Evolutionary conservation across 768 basidiomycete species (phyloP).

Genomic region (Pleurotus salmoneostramineus): DNA sequence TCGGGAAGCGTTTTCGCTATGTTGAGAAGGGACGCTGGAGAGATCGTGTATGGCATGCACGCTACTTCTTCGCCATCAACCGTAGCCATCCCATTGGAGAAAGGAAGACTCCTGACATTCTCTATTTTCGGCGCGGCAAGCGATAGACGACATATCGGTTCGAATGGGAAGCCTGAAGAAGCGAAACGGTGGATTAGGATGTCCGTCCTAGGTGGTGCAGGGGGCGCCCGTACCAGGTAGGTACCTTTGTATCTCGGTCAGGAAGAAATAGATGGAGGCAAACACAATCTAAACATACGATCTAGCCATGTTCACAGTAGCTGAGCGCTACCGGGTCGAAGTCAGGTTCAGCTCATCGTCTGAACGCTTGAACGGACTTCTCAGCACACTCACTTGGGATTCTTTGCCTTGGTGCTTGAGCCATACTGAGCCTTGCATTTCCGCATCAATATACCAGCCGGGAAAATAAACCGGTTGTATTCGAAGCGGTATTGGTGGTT

Average conservation of each 20-base stretch:
- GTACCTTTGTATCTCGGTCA: conserved; percentile 27
- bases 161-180: conserved; percentile 37
- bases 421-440: conserved; percentile 33
- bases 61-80: conserved; percentile 47
- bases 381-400: conserved; percentile 22
- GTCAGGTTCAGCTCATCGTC: not conserved
- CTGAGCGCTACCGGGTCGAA: conserved; percentile 19
- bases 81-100: conserved; percentile 39
- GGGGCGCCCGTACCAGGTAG: conserved; percentile 32
- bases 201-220: not conserved
- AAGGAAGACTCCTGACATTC: conserved; percentile 32
- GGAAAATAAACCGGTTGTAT: conserved; percentile 58
- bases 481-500: conserved; percentile 37
- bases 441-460: conserved; percentile 57
- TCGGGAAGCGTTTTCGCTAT: conserved; percentile 26
- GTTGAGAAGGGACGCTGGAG: conserved; percentile 46
- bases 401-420: conserved; percentile 18
- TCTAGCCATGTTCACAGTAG: conserved; percentile 32
- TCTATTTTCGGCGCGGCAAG: conserved; percentile 25
- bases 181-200: not conserved
- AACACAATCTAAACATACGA: conserved; percentile 36
- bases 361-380: not conserved
- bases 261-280: conserved; percentile 9
- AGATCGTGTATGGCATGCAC: conserved; percentile 54
- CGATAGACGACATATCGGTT: conserved; percentile 41